These are phyloP conservation scores for Plantago major DNA, from an alignment of 257 asterid species.

Conservation along the genomic window DNA sequence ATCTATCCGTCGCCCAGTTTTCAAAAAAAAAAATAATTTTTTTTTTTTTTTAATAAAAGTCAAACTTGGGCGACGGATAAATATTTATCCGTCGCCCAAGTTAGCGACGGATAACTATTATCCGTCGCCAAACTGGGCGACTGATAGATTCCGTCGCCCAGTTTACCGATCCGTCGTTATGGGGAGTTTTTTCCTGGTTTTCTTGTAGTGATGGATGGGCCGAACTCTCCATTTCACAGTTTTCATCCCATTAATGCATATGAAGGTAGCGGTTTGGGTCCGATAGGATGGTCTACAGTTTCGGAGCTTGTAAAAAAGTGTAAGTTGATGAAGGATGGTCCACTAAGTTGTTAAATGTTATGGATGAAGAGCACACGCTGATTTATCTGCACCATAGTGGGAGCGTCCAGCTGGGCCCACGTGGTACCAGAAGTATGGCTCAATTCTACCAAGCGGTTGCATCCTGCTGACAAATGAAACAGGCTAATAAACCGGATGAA, in stretches of 20 bases:
- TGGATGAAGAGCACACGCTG: slow-evolving; percentile 81
- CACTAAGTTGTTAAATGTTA: slow-evolving; percentile 37
- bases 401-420: slow-evolving; percentile 85
- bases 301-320: slow-evolving; percentile 62
- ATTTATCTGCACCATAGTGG: slow-evolving; percentile 92
- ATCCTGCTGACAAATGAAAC: slow-evolving; percentile 94
- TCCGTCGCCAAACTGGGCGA: no score
- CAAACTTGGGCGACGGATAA: no score
- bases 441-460: slow-evolving; percentile 71
- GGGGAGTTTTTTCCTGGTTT: no score
- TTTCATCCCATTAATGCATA: slow-evolving; percentile 27
- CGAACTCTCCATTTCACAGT: slow-evolving; percentile 24
- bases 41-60: no score
- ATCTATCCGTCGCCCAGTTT: no score
- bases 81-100: no score
- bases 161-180: no score
- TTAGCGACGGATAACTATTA: no score
- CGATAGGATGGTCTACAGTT: slow-evolving; percentile 88
- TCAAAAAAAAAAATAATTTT: no score
- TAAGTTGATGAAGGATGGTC: slow-evolving; percentile 69
- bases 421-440: slow-evolving; percentile 99
- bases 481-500: slow-evolving; percentile 85
- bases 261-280: slow-evolving; percentile 68
- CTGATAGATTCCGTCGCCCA: no score
- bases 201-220: slow-evolving; percentile 38